Evolutionary conservation across 2,329 filamentous ascomycete species (phyloP), one percentile per base, ranked within the genome.

Genomic region (Rasamsonia emersonii): DNA sequence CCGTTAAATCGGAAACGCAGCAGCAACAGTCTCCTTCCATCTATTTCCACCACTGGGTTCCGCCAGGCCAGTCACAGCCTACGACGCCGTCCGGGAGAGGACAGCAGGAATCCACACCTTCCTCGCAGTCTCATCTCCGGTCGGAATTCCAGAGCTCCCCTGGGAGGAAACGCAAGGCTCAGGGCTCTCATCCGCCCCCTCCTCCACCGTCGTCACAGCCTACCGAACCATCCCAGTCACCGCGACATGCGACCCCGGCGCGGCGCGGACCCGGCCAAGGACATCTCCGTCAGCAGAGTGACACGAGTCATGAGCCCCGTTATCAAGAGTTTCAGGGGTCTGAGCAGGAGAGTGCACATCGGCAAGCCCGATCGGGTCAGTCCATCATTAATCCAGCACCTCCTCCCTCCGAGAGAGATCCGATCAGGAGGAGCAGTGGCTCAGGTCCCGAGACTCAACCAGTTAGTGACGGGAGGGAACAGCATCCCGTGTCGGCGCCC

Each of bases 31-130:
- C 82, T 24, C 77, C 81, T 0, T 82, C 79, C 14, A 82, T 93
- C 28, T 91, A 85, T 58, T 94, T 94, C 55, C 85, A 93, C 52
- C 85, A 93, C 54, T 94, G 86, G 86, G 82, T 89, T 38, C 86
- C 86, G 27, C 86, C 86, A 9, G 73, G 41, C 72, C 82, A 58
- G 42, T 70, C 72, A 38, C 78, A 82, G 53, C 80, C 82, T 39
- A 74, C 73, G 49, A 82, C 81, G 40, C 80, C 83, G 50, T 79
- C 82, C 64, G 78, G 80, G 75, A 80, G 75, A 32, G 77, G 76
- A 67, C 58, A 73, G 64, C 65, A 65, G 56, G 58, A 64, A 40
- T 63, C 56, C 45, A 58, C 58, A 32, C 51, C 58, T 45, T 53
- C 56, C 46, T 61, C 68, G 57, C 61, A 48, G 40, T 53, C 53